Evolutionary conservation across 192 early-diverging fungal genomes (phyloP).

Genomic region (Coemansia sp.): DNA sequence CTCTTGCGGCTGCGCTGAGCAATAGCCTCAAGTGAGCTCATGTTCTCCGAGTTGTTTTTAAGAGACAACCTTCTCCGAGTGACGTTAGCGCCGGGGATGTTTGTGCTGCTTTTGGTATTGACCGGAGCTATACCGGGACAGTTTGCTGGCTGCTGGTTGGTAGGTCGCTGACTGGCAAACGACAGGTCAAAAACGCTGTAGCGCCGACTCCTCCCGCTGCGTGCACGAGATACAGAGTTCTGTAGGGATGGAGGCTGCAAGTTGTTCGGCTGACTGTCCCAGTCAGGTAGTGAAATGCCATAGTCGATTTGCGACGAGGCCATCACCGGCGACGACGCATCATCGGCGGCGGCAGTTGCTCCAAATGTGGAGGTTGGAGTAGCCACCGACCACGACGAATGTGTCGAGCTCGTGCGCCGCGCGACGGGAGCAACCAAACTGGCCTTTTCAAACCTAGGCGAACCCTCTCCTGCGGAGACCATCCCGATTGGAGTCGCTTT

Average conservation of each 20-base stretch:
- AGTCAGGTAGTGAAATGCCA: conserved; percentile 15
- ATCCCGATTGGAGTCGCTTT: background rate
- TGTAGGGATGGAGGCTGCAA: background rate
- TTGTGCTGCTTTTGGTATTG: background rate
- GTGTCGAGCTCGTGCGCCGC: conserved; percentile 33
- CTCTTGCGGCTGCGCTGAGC: conserved; percentile 2
- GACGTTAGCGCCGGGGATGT: no score
- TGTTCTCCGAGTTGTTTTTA: background rate
- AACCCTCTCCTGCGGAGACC: background rate
- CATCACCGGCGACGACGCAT: background rate
- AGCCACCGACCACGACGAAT: conserved; percentile 35
- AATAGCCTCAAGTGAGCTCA: background rate
- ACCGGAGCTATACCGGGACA: background rate
- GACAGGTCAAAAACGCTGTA: conserved; percentile 48
- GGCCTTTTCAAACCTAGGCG: conserved; percentile 3
- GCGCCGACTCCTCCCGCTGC: conserved; percentile 17
- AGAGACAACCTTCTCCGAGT: conserved; percentile 6
- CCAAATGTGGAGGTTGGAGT: conserved; percentile 27
- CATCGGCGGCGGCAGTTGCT: conserved; percentile 1
- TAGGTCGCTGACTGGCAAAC: conserved; percentile 23
- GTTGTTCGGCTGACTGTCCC: conserved; percentile 13
- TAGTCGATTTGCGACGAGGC: conserved; percentile 6
- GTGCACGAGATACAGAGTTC: conserved; percentile 6
- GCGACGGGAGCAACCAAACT: conserved; percentile 2
- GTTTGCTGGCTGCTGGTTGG: conserved; percentile 2